phyloP scores from a whole-genome alignment of 257 asterid genomes.

The Ilex aquifolium region DNA sequence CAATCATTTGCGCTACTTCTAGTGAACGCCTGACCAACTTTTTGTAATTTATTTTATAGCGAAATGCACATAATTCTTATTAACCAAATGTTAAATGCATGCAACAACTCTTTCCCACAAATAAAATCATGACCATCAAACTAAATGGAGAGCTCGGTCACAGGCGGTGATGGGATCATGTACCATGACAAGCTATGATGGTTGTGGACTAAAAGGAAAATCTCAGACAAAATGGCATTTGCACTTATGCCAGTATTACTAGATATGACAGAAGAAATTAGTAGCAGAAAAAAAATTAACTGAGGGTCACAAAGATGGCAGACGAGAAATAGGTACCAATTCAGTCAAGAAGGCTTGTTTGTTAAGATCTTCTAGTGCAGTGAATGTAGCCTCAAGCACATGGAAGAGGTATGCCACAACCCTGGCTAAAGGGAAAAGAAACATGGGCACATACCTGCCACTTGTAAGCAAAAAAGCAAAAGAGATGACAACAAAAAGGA shows the following conservation, averaged over 20 bases:
- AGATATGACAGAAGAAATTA: too few species aligned
- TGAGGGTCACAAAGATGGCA: too few species aligned
- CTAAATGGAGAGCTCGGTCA: not conserved
- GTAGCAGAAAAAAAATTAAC: too few species aligned
- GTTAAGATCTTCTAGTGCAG: constrained; percentile 95
- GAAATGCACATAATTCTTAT: too few species aligned
- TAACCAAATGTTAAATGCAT: too few species aligned
- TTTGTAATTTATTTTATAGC: too few species aligned
- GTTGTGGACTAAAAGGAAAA: too few species aligned
- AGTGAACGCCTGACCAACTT: too few species aligned
- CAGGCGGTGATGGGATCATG: too few species aligned
- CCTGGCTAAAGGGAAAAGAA: constrained; percentile 33
- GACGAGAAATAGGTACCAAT: constrained; percentile 46
- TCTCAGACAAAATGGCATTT: too few species aligned
- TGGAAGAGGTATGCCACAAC: constrained; percentile 93
- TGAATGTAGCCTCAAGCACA: constrained; percentile 95
- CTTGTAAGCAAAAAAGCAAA: not conserved
- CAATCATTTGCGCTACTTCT: too few species aligned
- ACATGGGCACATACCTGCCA: not conserved
- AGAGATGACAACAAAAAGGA: not conserved
- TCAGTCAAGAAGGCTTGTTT: constrained; percentile 93
- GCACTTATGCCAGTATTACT: too few species aligned
- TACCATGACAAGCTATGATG: not conserved
- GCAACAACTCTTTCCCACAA: not conserved
- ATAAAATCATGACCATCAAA: not conserved